Evolutionary conservation across 2,329 filamentous ascomycete species (phyloP), one percentile per base, ranked within the genome.

Genomic region (Epichloe glyceriae): DNA sequence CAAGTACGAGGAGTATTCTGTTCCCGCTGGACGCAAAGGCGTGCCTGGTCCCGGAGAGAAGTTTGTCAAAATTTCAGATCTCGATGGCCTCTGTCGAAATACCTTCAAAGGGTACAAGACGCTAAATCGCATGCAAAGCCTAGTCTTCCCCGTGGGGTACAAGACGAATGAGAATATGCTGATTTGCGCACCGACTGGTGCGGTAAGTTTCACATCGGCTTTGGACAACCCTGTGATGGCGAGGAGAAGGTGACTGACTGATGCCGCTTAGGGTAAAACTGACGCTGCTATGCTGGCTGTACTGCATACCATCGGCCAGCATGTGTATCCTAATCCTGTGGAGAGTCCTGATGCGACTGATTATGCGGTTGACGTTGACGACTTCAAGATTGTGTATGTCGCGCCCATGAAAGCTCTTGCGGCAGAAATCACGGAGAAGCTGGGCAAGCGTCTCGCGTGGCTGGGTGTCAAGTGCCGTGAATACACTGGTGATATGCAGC

Each of bases 371-470:
- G 77, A 85, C 52, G 71, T 81, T 0, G 86, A 95, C 49, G 88
- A 95, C 59, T 96, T 97, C 76, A 97, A 98, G 69, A 91, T 98
- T 59, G 89, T 98, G 51, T 98, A 98, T 60, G 93, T 98, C 40
- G 93, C 94, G 1, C 94, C 93, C 0, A 98, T 98, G 94, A 98
- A 98, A 67, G 94, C 93, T 0, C 74, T 98, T 17, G 94, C 94
- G 4, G 93, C 94, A 7, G 93, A 98, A 69, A 86, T 98, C 40
- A 97, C 93, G 0, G 88, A 90, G 37, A 98, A 98, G 70, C 74
- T 98, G 3, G 86, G 89, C 45, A 95, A 88, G 65, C 83, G 91
- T 26, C 78, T 98, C 4, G 85, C 88, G 2, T 98, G 94, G 94
- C 78, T 98, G 5, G 91, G 90, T 7, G 82, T 98, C 60, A 83